Conservation (phyloP, 352 stramenopile genomes). For the Phytophthora pini region DNA sequence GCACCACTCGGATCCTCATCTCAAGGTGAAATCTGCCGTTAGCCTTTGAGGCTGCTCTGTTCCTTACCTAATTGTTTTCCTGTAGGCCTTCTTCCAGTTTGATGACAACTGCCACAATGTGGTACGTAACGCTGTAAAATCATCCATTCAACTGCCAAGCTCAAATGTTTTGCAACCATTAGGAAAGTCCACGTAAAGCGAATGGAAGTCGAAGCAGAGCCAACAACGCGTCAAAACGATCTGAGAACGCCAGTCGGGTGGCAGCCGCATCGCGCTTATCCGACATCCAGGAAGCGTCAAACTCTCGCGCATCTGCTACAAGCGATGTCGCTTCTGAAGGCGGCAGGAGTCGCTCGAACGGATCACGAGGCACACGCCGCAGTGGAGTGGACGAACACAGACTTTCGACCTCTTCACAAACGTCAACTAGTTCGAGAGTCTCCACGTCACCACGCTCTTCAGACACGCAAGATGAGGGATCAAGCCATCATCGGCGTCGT, state of each 20-base stretch:
- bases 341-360: conserved; percentile 25
- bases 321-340: conserved; percentile 14
- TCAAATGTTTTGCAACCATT: not conserved
- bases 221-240: conserved; percentile 9
- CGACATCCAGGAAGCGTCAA: conserved; percentile 7
- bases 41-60: not conserved
- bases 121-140: conserved; percentile 34
- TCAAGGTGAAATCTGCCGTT: not conserved
- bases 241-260: conserved; percentile 13
- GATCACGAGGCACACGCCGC: conserved; percentile 7
- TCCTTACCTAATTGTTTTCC: not conserved
- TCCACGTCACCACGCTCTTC: conserved; percentile 17
- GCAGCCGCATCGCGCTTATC: conserved; percentile 14
- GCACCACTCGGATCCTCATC: conserved; percentile 37
- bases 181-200: conserved; percentile 40
- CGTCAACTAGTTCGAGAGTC: conserved; percentile 5
- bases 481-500: conserved; percentile 4
- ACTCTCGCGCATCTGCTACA: conserved; percentile 4
- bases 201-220: conserved; percentile 32
- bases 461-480: conserved; percentile 3
- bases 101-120: conserved; percentile 67
- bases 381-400: conserved; percentile 18
- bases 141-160: not conserved
- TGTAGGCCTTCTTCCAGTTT: conserved; percentile 63
- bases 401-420: conserved; percentile 27